Evolutionary conservation across 169 alveolate genomes (phyloP), one percentile per base, ranked within the genome.

Genomic region (Babesia gibsoni): DNA sequence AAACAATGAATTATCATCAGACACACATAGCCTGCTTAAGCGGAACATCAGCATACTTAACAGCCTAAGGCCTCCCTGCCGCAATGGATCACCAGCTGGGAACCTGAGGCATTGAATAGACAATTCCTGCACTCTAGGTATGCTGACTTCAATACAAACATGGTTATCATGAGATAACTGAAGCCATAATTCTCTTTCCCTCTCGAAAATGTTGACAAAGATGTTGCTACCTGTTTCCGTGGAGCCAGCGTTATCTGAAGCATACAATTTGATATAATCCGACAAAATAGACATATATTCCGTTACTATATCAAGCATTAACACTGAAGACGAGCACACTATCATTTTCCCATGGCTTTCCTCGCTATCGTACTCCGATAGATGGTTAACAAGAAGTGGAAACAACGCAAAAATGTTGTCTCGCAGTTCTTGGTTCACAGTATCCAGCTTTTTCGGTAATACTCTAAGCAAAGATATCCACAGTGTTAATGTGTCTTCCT

Each of bases 391-490:
- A 3, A 66, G 43, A 16, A 66, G 64, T 52, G 77, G 77, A 33
- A 66, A 66, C 1, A 66, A 23, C 43, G 41, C 30, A 43, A 66
- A 52, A 4, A 33, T 46, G 23, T 52, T 30, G 35, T 48, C 30
- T 8, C 30, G 67, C 35, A 66, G 4, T n/a, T 50, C 54, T 0
- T 30, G 33, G 53, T 66, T 66, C 6, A 50, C 64, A 3, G 53
- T 16, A 27, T 50, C 66, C 6, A 66, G 9, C n/a, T 57, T 69
- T 7, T 27, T 29, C 5, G 81, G 81, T 7, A 69, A 23, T 29
- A 61, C 70, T 8, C 84, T 52, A 14, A 75, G 84, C 32, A 75
- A 20, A 10, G 64, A 46, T 8, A 75, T 27, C 84, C 84, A 75
- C 0, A 75, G 42, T 37, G 57, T 37, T 25, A 65, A 37, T 10